phyloP scores from a whole-genome alignment of 257 asterid species.

The Lithospermum erythrorhizon region DNA sequence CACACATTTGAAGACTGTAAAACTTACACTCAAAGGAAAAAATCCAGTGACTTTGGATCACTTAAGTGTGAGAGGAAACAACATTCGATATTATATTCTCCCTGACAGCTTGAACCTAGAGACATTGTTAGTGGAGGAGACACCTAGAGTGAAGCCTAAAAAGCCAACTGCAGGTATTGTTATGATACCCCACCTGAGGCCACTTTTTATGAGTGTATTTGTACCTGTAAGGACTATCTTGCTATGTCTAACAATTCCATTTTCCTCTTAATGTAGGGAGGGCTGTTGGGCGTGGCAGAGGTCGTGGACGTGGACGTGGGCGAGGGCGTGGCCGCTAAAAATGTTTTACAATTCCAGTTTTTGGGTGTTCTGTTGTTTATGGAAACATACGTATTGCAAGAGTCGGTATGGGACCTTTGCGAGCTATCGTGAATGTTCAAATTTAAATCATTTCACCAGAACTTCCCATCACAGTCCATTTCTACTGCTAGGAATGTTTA shows the following conservation, averaged over 20 bases:
- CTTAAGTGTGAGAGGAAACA: constrained; percentile 67
- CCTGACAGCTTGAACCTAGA: constrained; percentile 74
- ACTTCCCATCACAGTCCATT: no score
- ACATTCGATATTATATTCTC: constrained; percentile 64
- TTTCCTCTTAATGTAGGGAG: constrained; percentile 29
- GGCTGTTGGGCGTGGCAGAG: constrained; percentile 56
- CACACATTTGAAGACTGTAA: constrained; percentile 61
- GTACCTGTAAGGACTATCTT: background rate
- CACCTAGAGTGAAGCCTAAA: constrained; percentile 76
- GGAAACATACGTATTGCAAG: background rate
- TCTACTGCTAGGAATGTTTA: no score
- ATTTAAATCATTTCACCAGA: background rate
- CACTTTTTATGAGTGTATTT: background rate
- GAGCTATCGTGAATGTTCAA: background rate
- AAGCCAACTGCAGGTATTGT: constrained; percentile 61
- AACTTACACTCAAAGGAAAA: constrained; percentile 60
- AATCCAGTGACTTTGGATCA: constrained; percentile 74
- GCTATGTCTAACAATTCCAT: background rate
- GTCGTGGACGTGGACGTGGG: constrained; percentile 68
- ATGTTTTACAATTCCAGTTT: background rate
- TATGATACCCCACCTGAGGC: background rate
- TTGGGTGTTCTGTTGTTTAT: background rate
- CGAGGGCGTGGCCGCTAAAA: constrained; percentile 57
- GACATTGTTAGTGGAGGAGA: constrained; percentile 64
- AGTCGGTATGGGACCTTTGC: background rate